Base-by-base conservation (phyloP, 2,329 filamentous ascomycete genomes). In the Diaporthe sp. region DNA sequence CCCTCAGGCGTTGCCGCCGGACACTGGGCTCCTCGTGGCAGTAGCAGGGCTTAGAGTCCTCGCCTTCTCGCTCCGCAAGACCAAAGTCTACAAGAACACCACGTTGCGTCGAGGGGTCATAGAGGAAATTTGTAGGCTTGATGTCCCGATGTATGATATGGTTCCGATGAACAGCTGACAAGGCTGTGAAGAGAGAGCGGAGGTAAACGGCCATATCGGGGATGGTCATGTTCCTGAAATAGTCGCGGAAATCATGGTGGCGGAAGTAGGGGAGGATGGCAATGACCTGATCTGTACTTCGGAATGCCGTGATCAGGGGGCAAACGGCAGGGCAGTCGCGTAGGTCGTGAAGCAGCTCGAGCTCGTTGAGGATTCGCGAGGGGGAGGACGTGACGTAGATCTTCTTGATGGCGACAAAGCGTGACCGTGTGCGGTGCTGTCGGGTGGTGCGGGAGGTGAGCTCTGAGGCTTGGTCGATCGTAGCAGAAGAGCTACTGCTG, bases 381-480 rank as follows among this genome's bases (percentile, higher is more conserved):
- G 97, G 97, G 79, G 95, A 98, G 77, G 96, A 98, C 0, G 97
- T 99, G 78, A 98, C 97, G 84, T 99, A 99, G 80, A 99, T 99
- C 87, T 99, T 99, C 87, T 99, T 99, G 85, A 99, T 94, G 28
- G 97, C 97, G 77, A 99, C 97, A 81, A 93, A 98, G 82, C 94
- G 94, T 34, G 93, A 88, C 79, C 60, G 72, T 28, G 75, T 10
- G 22, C 67, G 53, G 47, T 47, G 61, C 49, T 55, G 71, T 31
- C 67, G 61, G 10, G 86, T 89, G 70, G 86, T 70, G 80, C 61
- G 67, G 78, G 76, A 42, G 77, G 65, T 37, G 70, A 76, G 79
- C 37, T 65, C 77, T 71, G 71, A 79, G 76, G 34, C 76, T 63
- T 71, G 42, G 15, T 74, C 74, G 44, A 71, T 15, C 2, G 65